phyloP scores from a whole-genome alignment of 192 early-diverging fungal genomes.

The Entophlyctis luteolus region DNA sequence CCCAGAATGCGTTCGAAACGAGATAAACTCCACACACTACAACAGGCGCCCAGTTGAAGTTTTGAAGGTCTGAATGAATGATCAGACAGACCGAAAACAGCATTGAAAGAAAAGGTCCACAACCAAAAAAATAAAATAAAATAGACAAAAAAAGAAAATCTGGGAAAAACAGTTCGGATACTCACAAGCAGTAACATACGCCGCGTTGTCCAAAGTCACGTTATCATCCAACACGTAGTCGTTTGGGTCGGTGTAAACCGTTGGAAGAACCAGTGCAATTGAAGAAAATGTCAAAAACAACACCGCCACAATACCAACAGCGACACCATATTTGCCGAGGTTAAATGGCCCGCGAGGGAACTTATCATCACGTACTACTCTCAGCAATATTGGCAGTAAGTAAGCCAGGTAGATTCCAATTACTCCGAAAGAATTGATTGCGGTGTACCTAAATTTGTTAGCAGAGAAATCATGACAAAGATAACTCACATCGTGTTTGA shows the following conservation, averaged over 20 bases:
- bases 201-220: slow-evolving; percentile 6
- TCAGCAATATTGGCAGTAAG: slow-evolving; percentile 7
- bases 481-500: neutral
- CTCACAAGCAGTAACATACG: slow-evolving; percentile 14
- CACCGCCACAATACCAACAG: slow-evolving; percentile 11
- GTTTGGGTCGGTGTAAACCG: slow-evolving; percentile 14
- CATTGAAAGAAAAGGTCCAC: too few relatives aligned
- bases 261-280: slow-evolving; percentile 18
- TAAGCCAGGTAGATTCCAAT: slow-evolving; percentile 26
- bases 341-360: slow-evolving; percentile 21
- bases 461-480: neutral
- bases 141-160: neutral
- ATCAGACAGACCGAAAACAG: neutral
- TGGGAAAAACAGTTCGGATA: too few relatives aligned
- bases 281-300: slow-evolving; percentile 6
- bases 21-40: slow-evolving; percentile 10
- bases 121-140: neutral
- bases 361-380: neutral
- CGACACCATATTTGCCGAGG: slow-evolving; percentile 3
- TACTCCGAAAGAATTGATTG: slow-evolving; percentile 28
- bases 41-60: slow-evolving; percentile 28
- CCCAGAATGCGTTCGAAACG: slow-evolving; percentile 15
- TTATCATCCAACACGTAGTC: neutral
- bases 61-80: neutral
- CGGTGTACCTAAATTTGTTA: slow-evolving; percentile 8